Evolutionary conservation across 768 basidiomycete genomes (phyloP).

Genomic region (Paxillus involutus): DNA sequence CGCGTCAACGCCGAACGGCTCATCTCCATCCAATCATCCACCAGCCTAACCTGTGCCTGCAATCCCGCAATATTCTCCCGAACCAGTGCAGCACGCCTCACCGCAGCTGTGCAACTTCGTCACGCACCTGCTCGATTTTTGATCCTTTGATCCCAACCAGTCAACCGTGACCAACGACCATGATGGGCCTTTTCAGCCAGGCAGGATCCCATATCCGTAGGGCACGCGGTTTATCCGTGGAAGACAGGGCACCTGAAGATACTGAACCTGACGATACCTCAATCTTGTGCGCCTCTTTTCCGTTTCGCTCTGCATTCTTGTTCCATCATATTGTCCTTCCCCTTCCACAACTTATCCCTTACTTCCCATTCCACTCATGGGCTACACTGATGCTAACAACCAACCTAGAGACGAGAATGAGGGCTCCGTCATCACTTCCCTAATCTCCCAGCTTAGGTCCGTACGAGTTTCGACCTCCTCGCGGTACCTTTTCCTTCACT

Average conservation of each 20-base stretch:
- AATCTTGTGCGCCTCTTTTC: constrained; percentile 65
- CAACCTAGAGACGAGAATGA: constrained; percentile 83
- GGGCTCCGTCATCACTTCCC: constrained; percentile 81
- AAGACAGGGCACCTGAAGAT: constrained; percentile 75
- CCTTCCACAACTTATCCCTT: constrained; percentile 4
- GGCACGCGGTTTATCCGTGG: constrained; percentile 66
- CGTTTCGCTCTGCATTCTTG: constrained; percentile 21
- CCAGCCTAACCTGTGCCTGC: too few species aligned
- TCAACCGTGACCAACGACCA: constrained; percentile 31
- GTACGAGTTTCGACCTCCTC: constrained; percentile 13
- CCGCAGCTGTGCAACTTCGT: constrained; percentile 21
- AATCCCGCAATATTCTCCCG: neutral
- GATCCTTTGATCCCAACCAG: neutral
- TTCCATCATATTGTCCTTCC: constrained; percentile 33
- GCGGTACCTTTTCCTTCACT: constrained; percentile 3
- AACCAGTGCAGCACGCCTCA: constrained; percentile 19
- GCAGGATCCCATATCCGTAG: constrained; percentile 63
- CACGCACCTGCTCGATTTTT: too few species aligned
- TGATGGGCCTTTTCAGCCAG: constrained; percentile 82
- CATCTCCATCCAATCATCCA: too few species aligned
- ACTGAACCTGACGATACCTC: constrained; percentile 88
- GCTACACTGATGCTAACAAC: constrained; percentile 32
- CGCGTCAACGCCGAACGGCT: too few species aligned
- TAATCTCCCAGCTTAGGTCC: constrained; percentile 88
- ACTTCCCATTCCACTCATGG: constrained; percentile 22